These are phyloP conservation scores for Albophoma yamanashiensis DNA, from an alignment of 2,329 filamentous ascomycete genomes.

Conservation along the genomic window DNA sequence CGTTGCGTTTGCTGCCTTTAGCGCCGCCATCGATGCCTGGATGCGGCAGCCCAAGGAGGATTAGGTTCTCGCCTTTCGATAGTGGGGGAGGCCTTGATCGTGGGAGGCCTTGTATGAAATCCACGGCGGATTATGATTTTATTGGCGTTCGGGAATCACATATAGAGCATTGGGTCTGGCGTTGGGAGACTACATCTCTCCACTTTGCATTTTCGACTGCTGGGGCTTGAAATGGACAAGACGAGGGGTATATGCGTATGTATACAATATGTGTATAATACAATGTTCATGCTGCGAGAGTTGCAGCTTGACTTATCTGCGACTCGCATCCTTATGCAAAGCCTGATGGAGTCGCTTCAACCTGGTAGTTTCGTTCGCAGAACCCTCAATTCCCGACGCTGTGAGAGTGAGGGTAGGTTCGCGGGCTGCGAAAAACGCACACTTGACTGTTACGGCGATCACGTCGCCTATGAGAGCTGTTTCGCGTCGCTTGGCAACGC, in stretches of 20 bases:
- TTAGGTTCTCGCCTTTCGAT: slow-evolving; percentile 14
- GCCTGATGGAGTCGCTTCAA: not conserved
- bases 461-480: no score
- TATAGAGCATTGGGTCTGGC: slow-evolving; percentile 20
- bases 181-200: slow-evolving; percentile 15
- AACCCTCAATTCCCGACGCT: not conserved
- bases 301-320: not conserved
- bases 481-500: no score
- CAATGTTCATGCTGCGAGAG: not conserved
- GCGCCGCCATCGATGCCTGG: slow-evolving; percentile 82
- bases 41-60: slow-evolving; percentile 68
- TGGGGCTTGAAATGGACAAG: not conserved
- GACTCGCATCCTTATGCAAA: not conserved
- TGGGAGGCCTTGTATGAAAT: not conserved
- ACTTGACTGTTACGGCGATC: no score
- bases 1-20: slow-evolving; percentile 88
- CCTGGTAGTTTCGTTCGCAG: not conserved
- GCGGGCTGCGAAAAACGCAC: not conserved
- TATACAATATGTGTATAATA: not conserved
- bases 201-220: slow-evolving; percentile 11
- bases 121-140: not conserved
- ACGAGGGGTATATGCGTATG: not conserved
- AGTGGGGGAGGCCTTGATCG: no score
- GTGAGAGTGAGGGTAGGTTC: not conserved
- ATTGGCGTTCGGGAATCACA: slow-evolving; percentile 16